A percentile compares a stretch with the other conserved stretches of the same genome.
Conservation (phyloP, 2,329 filamentous ascomycete species). For the Leptosphaerulina australis region DNA sequence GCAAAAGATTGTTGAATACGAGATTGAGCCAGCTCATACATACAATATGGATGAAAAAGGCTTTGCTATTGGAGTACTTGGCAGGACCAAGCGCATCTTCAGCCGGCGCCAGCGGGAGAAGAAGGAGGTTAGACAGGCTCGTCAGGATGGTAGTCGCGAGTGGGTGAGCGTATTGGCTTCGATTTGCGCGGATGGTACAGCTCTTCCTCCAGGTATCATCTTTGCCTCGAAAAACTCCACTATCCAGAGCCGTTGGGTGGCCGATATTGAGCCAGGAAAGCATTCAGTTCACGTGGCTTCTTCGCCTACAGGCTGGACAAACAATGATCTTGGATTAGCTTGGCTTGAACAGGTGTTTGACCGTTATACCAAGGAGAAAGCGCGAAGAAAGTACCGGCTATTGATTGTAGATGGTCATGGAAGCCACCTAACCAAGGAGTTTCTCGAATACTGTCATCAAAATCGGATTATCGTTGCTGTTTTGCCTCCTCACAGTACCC, state of each 20-base stretch:
- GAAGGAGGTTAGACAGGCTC: not conserved
- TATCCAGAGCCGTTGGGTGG: not conserved
- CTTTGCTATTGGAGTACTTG: too few relatives aligned
- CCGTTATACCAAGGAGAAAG: constrained; percentile 11
- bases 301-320: constrained; percentile 21
- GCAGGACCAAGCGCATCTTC: constrained; percentile 11
- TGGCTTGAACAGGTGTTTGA: constrained; percentile 17
- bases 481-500: too few relatives aligned
- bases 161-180: constrained; percentile 16
- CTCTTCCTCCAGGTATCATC: constrained; percentile 14
- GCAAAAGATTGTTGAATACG: not conserved
- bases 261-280: not conserved
- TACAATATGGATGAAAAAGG: too few relatives aligned
- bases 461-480: constrained; percentile 38
- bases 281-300: constrained; percentile 3
- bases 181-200: constrained; percentile 17
- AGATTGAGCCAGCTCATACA: not conserved
- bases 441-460: constrained; percentile 42
- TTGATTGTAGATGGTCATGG: constrained; percentile 17
- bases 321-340: constrained; percentile 14
- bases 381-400: not conserved
- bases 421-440: constrained; percentile 40
- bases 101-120: not conserved
- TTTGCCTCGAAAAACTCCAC: constrained; percentile 8
- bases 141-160: constrained; percentile 4